Evolutionary conservation across 192 early-diverging fungal genomes (phyloP).

Genomic region (Backusella mclennaniae): DNA sequence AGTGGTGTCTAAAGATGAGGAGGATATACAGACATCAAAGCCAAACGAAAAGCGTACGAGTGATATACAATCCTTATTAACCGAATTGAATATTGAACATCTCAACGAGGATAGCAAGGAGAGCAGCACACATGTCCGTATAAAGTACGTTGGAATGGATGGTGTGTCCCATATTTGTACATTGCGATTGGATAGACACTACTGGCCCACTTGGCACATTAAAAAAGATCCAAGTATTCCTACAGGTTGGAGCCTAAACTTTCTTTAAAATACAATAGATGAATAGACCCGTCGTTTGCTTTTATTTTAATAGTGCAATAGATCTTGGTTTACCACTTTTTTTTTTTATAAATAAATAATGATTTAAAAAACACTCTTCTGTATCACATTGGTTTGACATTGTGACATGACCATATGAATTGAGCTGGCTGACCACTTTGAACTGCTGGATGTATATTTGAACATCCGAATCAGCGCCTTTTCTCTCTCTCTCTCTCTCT

Average conservation of each 20-base stretch:
- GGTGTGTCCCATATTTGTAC: slow-evolving; percentile 63
- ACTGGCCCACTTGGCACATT: slow-evolving; percentile 68
- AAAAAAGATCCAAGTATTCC: neutral
- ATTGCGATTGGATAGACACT: slow-evolving; percentile 66
- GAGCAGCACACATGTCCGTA: slow-evolving; percentile 38
- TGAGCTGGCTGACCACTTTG: neutral
- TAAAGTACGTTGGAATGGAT: slow-evolving; percentile 47
- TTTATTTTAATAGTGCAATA: neutral
- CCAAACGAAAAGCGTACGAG: neutral
- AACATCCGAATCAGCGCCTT: neutral
- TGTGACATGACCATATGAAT: neutral
- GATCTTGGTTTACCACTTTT: too few species aligned
- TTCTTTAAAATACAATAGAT: neutral
- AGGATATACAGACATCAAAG: neutral
- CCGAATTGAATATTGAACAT: neutral
- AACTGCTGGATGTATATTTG: neutral
- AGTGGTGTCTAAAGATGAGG: slow-evolving; percentile 39
- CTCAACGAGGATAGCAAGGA: slow-evolving; percentile 32
- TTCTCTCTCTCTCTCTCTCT: neutral
- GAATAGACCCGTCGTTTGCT: neutral
- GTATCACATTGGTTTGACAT: too few species aligned
- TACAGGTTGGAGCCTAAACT: slow-evolving; percentile 17
- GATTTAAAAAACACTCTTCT: neutral
- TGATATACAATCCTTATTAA: slow-evolving; percentile 1
- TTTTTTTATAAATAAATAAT: too few species aligned